Evolutionary conservation across 78 protist genomes (phyloP), one percentile per base, ranked within the genome.

Genomic region (Tieghemostelium lacteum): DNA sequence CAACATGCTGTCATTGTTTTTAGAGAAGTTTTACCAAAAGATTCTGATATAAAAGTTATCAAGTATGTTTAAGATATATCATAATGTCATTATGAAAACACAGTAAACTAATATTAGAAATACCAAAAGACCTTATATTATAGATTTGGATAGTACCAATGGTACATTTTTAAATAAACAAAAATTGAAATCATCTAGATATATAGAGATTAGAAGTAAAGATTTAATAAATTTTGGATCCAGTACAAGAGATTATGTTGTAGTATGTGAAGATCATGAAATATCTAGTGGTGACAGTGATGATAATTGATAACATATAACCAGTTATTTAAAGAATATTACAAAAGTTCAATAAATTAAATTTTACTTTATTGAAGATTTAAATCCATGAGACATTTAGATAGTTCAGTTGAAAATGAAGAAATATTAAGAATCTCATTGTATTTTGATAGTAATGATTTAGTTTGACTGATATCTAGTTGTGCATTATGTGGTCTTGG

Each of bases 1-100:
- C 98, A 97, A 87, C 98, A 97, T 67, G 98, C 98, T 2, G 98
- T 94, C 14, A 37, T 97, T 14, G 95, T 88, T 29, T 86, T 17
- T 70, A 63, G 97, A 24, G 29, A 20, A 26, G 42, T 92, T 7
- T 50, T 3, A 17, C n/a, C 0, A 19, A 64, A 57, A 20, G 22
- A 45, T 28, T 63, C 24, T 24, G 85, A 93, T 64, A 74, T 62
- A 4, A 54, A 52, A 33, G 17, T 20, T 22, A 54, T 39, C 14
- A 6, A 58, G 5, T 29, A 5, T 73, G 24, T 39, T 24, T 20
- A n/a, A 17, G 4, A 26, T 12, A 19, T 60, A 52, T 17, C 62
- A 34, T 33, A 26, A 16, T 45, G 33, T 1, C 10, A 8, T 57
- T 14, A 45, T 45, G 10, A 45, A 14, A 45, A 45, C 52, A 45